Percentiles rank a stretch among this genome's conserved stretches.
phyloP scores from a whole-genome alignment of 768 basidiomycete species.

The Panaeolus cyanescens region DNA sequence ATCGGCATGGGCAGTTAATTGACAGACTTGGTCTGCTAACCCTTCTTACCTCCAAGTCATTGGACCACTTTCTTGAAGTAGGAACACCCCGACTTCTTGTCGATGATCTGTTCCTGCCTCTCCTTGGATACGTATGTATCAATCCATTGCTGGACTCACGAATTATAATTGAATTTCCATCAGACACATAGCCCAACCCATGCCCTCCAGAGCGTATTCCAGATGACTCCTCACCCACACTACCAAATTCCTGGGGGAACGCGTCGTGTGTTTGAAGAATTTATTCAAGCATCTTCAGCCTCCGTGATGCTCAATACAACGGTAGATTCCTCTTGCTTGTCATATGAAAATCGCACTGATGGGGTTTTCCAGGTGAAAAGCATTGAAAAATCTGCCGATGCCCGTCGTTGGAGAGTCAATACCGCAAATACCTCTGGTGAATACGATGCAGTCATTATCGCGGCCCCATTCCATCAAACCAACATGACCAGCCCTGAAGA shows the following conservation, averaged over 20 bases:
- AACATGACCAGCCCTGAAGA: background rate
- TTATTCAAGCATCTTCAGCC: background rate
- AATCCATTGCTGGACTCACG: too few species aligned
- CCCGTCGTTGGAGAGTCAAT: background rate
- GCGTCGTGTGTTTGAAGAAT: background rate
- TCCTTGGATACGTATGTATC: too few species aligned
- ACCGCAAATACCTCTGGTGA: background rate
- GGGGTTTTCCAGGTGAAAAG: background rate
- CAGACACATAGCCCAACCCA: too few species aligned
- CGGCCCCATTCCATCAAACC: background rate
- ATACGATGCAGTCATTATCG: background rate
- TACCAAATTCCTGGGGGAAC: too few species aligned
- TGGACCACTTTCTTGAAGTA: too few species aligned
- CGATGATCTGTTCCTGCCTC: too few species aligned
- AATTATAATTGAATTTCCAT: too few species aligned
- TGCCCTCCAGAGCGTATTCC: background rate
- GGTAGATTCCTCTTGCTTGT: background rate
- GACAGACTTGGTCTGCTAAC: too few species aligned
- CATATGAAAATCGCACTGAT: background rate
- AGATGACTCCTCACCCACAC: background rate
- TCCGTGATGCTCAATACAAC: background rate
- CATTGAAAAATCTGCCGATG: background rate
- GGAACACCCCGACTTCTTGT: too few species aligned
- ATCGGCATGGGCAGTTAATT: too few species aligned
- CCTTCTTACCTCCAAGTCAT: too few species aligned